Evolutionary conservation across 441 rosid species (phyloP).

Genomic region (Erodium trifolium): DNA sequence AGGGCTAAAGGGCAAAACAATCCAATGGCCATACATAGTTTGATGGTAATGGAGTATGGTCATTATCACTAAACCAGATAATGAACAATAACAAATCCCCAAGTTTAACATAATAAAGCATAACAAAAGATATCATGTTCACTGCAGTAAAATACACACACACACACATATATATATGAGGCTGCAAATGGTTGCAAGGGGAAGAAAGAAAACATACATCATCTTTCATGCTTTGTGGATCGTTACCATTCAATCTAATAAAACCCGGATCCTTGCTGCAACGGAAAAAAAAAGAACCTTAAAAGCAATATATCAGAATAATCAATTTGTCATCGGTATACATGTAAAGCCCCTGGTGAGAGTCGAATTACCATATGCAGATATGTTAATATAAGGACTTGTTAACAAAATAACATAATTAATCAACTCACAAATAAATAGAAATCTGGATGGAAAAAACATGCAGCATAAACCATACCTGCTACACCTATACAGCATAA

Average conservation of each 20-base stretch:
- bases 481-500: slow-evolving; percentile 82
- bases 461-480: slow-evolving; percentile 38
- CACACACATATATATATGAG: background rate
- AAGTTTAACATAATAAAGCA: too few relatives aligned
- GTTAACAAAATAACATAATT: background rate
- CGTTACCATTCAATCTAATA: slow-evolving; percentile 70
- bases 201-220: slow-evolving; percentile 51
- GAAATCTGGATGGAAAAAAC: slow-evolving; percentile 1
- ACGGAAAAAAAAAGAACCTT: slow-evolving; percentile 10
- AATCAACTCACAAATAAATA: background rate
- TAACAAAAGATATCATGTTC: background rate
- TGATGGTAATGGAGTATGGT: too few relatives aligned
- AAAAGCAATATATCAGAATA: background rate
- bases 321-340: background rate
- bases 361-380: background rate
- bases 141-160: background rate
- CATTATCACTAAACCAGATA: too few relatives aligned
- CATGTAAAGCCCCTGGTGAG: background rate
- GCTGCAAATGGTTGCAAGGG: slow-evolving; percentile 5
- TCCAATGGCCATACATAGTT: too few relatives aligned
- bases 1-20: too few relatives aligned
- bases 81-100: too few relatives aligned
- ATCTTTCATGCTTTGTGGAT: slow-evolving; percentile 74
- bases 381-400: background rate
- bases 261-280: slow-evolving; percentile 95